Evolutionary conservation across 2,329 filamentous ascomycete species (phyloP).

Genomic region (Alternaria incomplexa): DNA sequence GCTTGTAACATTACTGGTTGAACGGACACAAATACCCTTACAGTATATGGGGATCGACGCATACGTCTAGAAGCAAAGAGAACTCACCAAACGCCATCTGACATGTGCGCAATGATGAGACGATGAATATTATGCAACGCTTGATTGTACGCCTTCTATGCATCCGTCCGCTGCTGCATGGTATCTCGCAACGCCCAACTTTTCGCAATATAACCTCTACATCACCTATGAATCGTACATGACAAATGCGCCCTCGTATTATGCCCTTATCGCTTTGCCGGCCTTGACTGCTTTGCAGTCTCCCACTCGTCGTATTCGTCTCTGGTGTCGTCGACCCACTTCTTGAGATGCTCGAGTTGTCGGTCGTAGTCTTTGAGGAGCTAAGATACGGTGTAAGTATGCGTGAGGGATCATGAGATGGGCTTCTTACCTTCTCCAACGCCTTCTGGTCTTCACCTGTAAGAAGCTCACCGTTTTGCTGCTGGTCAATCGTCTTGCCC

Average conservation of each 20-base stretch:
- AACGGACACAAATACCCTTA: neutral
- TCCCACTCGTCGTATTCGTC: constrained; percentile 66
- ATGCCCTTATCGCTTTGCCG: constrained; percentile 29
- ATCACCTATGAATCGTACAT: constrained; percentile 21
- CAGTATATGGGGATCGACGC: neutral
- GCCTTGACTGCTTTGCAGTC: constrained; percentile 33
- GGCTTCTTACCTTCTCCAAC: constrained; percentile 71
- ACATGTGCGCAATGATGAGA: neutral
- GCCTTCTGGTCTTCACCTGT: constrained; percentile 74
- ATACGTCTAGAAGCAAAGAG: neutral
- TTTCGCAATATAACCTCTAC: constrained; percentile 21
- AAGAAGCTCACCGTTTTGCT: constrained; percentile 58
- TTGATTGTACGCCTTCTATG: constrained; percentile 2
- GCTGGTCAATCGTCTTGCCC: constrained; percentile 55
- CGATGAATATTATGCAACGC: neutral
- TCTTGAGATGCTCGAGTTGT: constrained; percentile 76
- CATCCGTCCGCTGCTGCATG: constrained; percentile 9
- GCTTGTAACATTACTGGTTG: constrained; percentile 5
- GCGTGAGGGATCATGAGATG: neutral
- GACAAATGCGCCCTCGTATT: constrained; percentile 1
- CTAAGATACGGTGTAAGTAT: constrained; percentile 51
- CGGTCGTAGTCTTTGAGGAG: constrained; percentile 82
- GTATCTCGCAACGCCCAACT: constrained; percentile 23
- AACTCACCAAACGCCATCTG: neutral
- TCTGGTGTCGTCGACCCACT: constrained; percentile 65